Evolutionary conservation across 2,329 filamentous ascomycete genomes (phyloP).

Genomic region (Xylariomycetidae sp.): DNA sequence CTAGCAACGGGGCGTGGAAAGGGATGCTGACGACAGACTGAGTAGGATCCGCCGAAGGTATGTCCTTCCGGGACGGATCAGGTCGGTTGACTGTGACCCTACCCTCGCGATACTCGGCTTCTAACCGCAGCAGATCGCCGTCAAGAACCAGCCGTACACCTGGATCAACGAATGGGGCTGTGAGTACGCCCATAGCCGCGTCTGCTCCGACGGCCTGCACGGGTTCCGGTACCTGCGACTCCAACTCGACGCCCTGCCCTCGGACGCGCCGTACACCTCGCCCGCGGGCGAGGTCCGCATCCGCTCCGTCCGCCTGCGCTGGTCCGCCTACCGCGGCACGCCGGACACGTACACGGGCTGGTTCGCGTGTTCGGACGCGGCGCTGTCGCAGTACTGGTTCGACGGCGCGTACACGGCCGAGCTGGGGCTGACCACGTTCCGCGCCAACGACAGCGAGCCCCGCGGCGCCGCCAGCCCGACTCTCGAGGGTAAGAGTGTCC

Average conservation of each 20-base stretch:
- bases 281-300: slow-evolving; percentile 37
- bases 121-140: slow-evolving; percentile 42
- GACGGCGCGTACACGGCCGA: slow-evolving; percentile 48
- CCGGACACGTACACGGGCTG: slow-evolving; percentile 43
- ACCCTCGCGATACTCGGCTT: too few relatives aligned
- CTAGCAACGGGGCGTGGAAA: background rate
- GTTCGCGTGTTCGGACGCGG: slow-evolving; percentile 45
- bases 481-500: slow-evolving; percentile 38
- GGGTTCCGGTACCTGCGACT: slow-evolving; percentile 48
- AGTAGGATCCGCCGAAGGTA: slow-evolving; percentile 20
- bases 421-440: slow-evolving; percentile 39
- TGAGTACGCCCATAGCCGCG: slow-evolving; percentile 31
- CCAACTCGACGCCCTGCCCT: slow-evolving; percentile 35
- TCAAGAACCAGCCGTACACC: slow-evolving; percentile 32
- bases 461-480: slow-evolving; percentile 35
- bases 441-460: slow-evolving; percentile 42
- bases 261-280: slow-evolving; percentile 39
- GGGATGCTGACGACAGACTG: background rate
- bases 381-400: slow-evolving; percentile 47
- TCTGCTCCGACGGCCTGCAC: slow-evolving; percentile 47
- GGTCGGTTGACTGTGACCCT: slow-evolving; percentile 17
- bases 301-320: slow-evolving; percentile 34
- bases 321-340: slow-evolving; percentile 40
- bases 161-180: slow-evolving; percentile 42
- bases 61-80: slow-evolving; percentile 44